A percentile compares a stretch with the other conserved stretches of the same genome.
phyloP scores from a whole-genome alignment of 23 red algal genomes.

The Gracilaria domingensis region DNA sequence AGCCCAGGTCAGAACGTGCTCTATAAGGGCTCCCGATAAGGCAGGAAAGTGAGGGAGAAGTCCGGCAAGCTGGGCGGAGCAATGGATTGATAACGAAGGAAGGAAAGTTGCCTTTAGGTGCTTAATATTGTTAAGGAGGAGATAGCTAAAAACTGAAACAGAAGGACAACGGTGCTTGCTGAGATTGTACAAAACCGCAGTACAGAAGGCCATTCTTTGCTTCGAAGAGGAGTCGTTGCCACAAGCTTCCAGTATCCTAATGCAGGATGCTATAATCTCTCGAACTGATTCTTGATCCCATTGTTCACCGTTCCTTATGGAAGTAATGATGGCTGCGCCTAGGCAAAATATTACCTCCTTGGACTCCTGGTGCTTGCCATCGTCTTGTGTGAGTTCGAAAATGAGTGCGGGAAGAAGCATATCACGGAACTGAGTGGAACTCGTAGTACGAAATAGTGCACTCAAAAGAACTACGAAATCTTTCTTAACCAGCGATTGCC shows the following conservation, averaged over 20 bases:
- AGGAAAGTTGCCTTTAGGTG: constrained; percentile 5
- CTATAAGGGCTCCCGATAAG: background rate
- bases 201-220: background rate
- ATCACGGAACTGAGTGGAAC: background rate
- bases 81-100: background rate
- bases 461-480: background rate
- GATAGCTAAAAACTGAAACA: constrained; percentile 6
- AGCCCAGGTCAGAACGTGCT: background rate
- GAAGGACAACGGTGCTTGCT: background rate
- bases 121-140: background rate
- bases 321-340: background rate
- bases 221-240: background rate
- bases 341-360: background rate
- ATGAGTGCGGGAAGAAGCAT: constrained; percentile 3
- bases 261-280: background rate
- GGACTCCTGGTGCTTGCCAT: background rate
- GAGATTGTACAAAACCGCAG: constrained; percentile 7
- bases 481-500: background rate
- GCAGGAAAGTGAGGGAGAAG: constrained; percentile 5
- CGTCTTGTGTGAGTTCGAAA: background rate
- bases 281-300: constrained; percentile 4
- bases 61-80: background rate
- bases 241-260: background rate
- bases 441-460: background rate
- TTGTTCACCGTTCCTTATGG: background rate